Conservation (phyloP, 805 yeast species). For the Lachancea quebecensis region DNA sequence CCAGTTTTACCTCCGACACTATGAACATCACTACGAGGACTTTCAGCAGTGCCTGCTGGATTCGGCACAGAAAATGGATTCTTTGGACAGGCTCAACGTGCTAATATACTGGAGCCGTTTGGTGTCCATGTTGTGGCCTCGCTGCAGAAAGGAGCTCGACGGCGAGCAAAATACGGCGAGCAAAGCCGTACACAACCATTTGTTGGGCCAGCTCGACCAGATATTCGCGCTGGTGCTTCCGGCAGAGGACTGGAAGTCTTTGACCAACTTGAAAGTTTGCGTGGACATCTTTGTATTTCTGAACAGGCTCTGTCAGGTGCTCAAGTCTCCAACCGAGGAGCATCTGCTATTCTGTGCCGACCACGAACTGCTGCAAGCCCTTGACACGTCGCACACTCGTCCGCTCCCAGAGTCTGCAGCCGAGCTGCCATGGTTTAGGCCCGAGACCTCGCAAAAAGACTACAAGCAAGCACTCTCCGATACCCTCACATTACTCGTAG, state of each 20-base stretch:
- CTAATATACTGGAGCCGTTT: conserved; percentile 25
- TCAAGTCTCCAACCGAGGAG: conserved; percentile 1
- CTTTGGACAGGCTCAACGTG: conserved; percentile 26
- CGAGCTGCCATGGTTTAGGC: conserved; percentile 6
- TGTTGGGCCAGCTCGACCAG: conserved; percentile 21
- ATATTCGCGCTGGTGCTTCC: conserved; percentile 19
- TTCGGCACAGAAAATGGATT: conserved; percentile 25
- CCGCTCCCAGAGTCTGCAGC: background rate
- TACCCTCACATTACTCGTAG: conserved; percentile 12
- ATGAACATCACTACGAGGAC: conserved; percentile 28
- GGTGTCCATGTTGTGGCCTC: conserved; percentile 21
- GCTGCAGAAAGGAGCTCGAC: conserved; percentile 9
- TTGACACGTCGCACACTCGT: background rate
- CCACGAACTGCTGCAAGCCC: background rate
- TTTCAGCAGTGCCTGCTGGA: conserved; percentile 31
- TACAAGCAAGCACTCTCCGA: conserved; percentile 7
- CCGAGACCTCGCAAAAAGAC: background rate
- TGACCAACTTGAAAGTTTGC: conserved; percentile 16
- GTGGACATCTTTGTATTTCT: conserved; percentile 13
- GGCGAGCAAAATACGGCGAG: conserved; percentile 9
- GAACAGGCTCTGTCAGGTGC: conserved; percentile 9
- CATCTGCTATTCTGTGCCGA: background rate
- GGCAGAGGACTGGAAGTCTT: conserved; percentile 16
- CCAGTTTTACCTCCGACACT: conserved; percentile 25
- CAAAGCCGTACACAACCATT: conserved; percentile 22